Evolutionary conservation across 73 alveolate species (phyloP).

Genomic region (Blepharisma stoltei): DNA sequence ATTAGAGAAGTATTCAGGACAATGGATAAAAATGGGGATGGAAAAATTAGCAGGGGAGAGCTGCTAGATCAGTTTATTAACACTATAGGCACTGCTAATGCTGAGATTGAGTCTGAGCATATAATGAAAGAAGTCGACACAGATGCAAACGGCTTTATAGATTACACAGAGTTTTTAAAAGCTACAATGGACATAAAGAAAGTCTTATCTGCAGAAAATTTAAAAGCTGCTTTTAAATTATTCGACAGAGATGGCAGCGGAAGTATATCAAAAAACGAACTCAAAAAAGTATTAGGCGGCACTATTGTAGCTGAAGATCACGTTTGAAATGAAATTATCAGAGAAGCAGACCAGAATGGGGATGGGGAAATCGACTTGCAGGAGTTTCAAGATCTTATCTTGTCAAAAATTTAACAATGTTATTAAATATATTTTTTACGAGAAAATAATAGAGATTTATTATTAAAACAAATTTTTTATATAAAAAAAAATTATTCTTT

Average conservation of each 20-base stretch:
- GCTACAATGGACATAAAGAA: conserved; percentile 20
- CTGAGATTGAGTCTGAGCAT: conserved; percentile 18
- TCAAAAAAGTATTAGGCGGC: conserved; percentile 19
- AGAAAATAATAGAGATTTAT: too few relatives aligned
- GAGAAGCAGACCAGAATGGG: conserved; percentile 27
- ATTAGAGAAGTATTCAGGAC: conserved; percentile 27
- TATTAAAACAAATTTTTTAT: too few relatives aligned
- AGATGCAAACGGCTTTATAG: conserved; percentile 13
- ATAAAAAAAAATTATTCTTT: too few relatives aligned
- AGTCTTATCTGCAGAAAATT: conserved; percentile 20
- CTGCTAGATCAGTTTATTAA: conserved; percentile 33
- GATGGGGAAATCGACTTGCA: conserved; percentile 31
- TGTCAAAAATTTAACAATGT: not conserved
- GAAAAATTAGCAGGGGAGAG: conserved; percentile 45
- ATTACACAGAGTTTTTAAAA: conserved; percentile 21
- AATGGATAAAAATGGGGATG: conserved; percentile 43
- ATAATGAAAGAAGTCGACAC: conserved; percentile 32
- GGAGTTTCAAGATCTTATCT: conserved; percentile 12
- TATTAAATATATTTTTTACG: too few relatives aligned
- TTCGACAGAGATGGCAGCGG: conserved; percentile 30
- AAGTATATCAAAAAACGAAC: conserved; percentile 3
- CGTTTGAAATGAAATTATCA: conserved; percentile 24
- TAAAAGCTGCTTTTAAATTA: conserved; percentile 20
- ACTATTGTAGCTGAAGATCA: not conserved
- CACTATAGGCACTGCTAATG: conserved; percentile 22